Evolutionary conservation across 2,329 filamentous ascomycete species (phyloP), one percentile per base, ranked within the genome.

Genomic region (Colletotrichum tofieldiae): DNA sequence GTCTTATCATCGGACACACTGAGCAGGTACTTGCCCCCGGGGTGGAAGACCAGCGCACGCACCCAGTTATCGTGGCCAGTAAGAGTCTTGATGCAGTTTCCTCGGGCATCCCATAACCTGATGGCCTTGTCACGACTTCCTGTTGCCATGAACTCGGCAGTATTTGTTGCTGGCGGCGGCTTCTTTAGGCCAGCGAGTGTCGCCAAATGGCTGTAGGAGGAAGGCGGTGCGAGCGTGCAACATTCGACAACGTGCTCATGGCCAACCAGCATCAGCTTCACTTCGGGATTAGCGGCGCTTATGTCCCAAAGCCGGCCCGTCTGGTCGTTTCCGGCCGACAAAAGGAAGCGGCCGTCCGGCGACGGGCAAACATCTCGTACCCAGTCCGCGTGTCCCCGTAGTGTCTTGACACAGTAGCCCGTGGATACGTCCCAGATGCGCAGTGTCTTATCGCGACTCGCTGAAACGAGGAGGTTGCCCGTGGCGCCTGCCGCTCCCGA

Each of bases 31-130:
- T 96, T 97, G 54, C 96, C 96, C 11, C 94, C 93, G 0, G 96
- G 96, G 78, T 98, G 96, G 81, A 98, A 98, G 12, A 94, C 91
- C 7, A 98, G 83, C 0, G 89, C 93, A 41, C 94, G 91, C 11
- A 98, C 91, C 96, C 96, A 98, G 80, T 98, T 98, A 81, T 98
- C 95, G 80, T 98, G 96, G 1, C 96, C 96, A 1, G 91, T 84
- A 1, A 98, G 86, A 0, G 93, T 96, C 81, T 94, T 96, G 79
- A 98, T 91, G 75, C 94, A 90, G 14, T 92, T 94, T 41, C 96
- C 96, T 65, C 94, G 90, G 14, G 92, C 89, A 80, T 98, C 94
- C 94, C 95, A 98, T 8, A 98, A 84, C 77, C 92, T 92, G 79
- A 98, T 97, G 0, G 92, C 93, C 85, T 98, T 98, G 82, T 98